Evolutionary conservation across 2,329 filamentous ascomycete species (phyloP), one percentile per base, ranked within the genome.

Genomic region (Fusarium floridanum): DNA sequence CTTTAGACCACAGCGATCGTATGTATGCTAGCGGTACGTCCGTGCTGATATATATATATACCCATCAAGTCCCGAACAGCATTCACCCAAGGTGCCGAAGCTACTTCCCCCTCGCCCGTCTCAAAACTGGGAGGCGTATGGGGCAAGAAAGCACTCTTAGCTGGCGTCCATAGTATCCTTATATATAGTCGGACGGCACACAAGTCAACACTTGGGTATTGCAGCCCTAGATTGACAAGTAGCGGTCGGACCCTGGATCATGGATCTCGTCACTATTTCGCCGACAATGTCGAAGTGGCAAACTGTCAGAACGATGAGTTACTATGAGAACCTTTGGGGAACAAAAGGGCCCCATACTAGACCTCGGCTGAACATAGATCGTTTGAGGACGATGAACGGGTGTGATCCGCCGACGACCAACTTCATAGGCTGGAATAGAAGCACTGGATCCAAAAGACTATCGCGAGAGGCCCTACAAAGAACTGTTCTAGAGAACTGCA

Each of bases 401-500:
- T 32, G 29, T 32, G 1, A 32, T 32, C 9, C 29, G 29, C 29
- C 29, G 29, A 32, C 1, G 29, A 1, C 29, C 29, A 32, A 32
- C 29, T 32, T 32, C 9, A 11, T 32, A 32, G 11, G 29, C 29
- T 11, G 29, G 29, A 32, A 1, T 32, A 32, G 29, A 32, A 32
- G 29, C 29, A 32, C 3, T 32, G 29, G 29, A 32, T 1, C 29
- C 9, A 32, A 32, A 32, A 32, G 29, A 3, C 29, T 32, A 11
- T 10, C 29, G 29, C 29, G 9, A 32, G 29, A 32, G 29, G 29
- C 29, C 29, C 2, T 32, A 4, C 9, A 32, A 32, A 0, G 9
- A 1, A 1, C 29, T 11, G 29, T 32, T 32, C 1, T 10, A 32
- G 29, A 1, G 1, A 1, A 3, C 29, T 32, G 29, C 29, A 32